Base-by-base conservation (phyloP, 1,284 basidiomycete species). In the Pterulicium gracile region DNA sequence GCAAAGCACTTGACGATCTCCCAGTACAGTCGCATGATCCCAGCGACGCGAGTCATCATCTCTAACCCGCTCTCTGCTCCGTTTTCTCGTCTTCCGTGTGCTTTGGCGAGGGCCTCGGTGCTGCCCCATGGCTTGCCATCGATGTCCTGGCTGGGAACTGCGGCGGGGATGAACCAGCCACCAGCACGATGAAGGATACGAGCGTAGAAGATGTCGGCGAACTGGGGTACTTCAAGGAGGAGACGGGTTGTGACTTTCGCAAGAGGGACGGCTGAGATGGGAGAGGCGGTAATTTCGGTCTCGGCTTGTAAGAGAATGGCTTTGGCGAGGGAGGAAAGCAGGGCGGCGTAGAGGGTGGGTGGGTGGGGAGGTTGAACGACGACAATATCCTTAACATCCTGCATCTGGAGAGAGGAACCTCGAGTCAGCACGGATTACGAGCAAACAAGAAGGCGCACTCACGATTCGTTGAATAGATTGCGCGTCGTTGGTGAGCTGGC, bases 261-360 rank as follows among this genome's bases (percentile, higher is more conserved):
- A 7, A 98, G 73, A 0, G 95, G 94, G 41, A 77, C 74, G 0
- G 92, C 93, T 5, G 85, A 86, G 27, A 81, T 79, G 54, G 88
- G 81, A 62, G 94, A 89, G 2, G 91, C 92, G 1, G 88, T 81
- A 3, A 97, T 90, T 63, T 98, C 95, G 0, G 84, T 87, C 65
- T 97, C 93, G 4, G 94, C 93, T 69, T 98, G 96, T 24, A 88
- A 75, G 40, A 98, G 79, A 49, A 98, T 79, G 27, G 82, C 74
- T 60, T 98, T 98, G 46, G 89, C 71, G 18, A 96, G 74, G 17
- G 93, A 88, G 19, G 89, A 94, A 19, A 95, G 75, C 14, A 87
- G 73, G 53, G 91, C 89, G 43, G 72, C 65, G 62, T 94, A 95
- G 10, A 82, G 66, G 5, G 62, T 58, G 52, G 58, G 62, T 18